A percentile compares a stretch with the other conserved stretches of the same genome.
phyloP scores from a whole-genome alignment of 345 rosid genomes.

The Toxicodendron radicans region DNA sequence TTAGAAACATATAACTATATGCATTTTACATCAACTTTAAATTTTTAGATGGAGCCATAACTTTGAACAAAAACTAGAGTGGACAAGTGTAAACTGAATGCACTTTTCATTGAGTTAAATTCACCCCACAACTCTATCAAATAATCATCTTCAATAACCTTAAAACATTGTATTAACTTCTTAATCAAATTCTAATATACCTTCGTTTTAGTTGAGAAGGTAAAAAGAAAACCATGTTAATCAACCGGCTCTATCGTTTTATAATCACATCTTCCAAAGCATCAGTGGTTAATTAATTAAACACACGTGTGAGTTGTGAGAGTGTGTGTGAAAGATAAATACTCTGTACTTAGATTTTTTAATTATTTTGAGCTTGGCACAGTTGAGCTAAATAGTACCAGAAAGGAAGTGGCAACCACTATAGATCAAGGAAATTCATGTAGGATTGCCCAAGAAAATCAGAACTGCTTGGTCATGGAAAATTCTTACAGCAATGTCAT shows the following conservation, averaged over 20 bases:
- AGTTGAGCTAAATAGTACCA: neutral
- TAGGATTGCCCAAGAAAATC: slow-evolving; percentile 4
- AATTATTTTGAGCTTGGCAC: neutral
- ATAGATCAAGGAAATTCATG: slow-evolving; percentile 10
- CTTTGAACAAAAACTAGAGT: too few relatives aligned
- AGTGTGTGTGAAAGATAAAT: neutral
- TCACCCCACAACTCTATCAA: neutral
- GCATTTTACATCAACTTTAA: too few relatives aligned
- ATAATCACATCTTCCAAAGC: neutral
- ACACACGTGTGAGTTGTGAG: neutral
- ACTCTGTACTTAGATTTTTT: neutral
- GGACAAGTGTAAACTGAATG: neutral
- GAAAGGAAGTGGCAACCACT: neutral
- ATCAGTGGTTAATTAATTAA: neutral
- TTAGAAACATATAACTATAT: neutral
- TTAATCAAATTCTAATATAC: neutral
- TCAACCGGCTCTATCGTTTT: neutral
- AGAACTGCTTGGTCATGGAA: neutral
- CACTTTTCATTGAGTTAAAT: neutral
- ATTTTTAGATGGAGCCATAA: neutral
- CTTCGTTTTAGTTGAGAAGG: neutral
- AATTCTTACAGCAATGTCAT: neutral
- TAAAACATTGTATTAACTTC: neutral
- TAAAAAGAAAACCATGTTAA: neutral
- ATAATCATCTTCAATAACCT: neutral